Base-by-base conservation (phyloP, 192 early-diverging fungal genomes). In the Funneliformis geosporum region DNA sequence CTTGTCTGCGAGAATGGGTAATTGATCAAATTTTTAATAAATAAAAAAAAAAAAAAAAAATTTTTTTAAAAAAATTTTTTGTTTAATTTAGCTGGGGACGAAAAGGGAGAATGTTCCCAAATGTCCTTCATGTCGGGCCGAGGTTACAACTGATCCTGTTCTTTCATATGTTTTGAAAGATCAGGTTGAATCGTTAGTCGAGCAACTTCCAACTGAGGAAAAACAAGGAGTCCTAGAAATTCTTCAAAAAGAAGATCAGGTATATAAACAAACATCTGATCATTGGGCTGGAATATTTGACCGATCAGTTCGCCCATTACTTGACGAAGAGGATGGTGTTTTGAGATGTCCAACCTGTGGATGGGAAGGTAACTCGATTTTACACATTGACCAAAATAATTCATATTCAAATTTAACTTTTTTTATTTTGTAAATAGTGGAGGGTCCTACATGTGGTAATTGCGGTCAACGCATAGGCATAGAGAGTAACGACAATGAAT, bases 41-140 rank as follows among this genome's bases (percentile, higher is more conserved):
- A n/a, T n/a, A n/a, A n/a, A n/a, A n/a, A n/a, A n/a, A n/a, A n/a
- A n/a, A 66, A 18, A 23, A 27, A 23, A 28, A 16, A 46, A 46
- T 50, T 27, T 28, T 75, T 7, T 7, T 72, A n/a, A 2, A 16
- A 38, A 27, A 74, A 12, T 60, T 74, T 8, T 74, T 33, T 47
- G 6, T 21, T 47, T 16, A 25, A 23, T 47, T 59, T 10, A 33
- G 47, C 16, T 23, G 18, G 33, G 60, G 73, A 23, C 38, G 5
- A 75, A 75, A 8, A 75, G 43, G 27, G 21, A 47, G 27, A 55
- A 55, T 55, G 50, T 14, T 55, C 42, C 43, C 4, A 47, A 82
- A 1, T 85, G 84, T 55, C 84, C 84, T 14, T 80, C 84, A 6
- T 85, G 84, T 38, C 71, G 84, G 28, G 83, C 74, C 25, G 82